Evolutionary conservation across 1,139 yeast genomes (phyloP), one percentile per base, ranked within the genome.

Genomic region (Sugiyamaella neomexicana): DNA sequence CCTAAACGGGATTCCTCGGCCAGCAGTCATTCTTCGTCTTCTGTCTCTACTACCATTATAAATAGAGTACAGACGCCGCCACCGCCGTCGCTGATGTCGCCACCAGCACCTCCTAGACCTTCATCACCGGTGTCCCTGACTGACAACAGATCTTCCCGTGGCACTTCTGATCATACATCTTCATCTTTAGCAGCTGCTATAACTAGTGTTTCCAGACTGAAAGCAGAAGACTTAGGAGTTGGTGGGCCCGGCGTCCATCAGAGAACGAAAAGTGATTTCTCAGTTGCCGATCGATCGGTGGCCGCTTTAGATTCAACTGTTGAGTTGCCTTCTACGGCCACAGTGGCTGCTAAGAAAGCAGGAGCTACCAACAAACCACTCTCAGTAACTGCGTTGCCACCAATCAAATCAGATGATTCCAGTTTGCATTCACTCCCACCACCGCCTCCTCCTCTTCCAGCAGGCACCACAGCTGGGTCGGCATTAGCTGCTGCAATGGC

Each of bases 401-500:
- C 52, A 20, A 17, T 34, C 20, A 40, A 32, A 31, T 23, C 44
- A 10, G 36, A 20, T 39, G 46, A 46, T 12, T n/a, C 45, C 8
- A 31, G 20, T 12, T 45, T 34, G 12, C 37, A 39, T 12, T 27
- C 46, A 2, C 12, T 25, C 20, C 48, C 32, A n/a, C 16, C 29
- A 13, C 48, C 32, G 7, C 38, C 47, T 16, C 37, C 27, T 16
- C 37, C 27, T 13, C 46, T 20, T 32, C 52, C 52, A 29, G 46
- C 41, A 8, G 46, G 40, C 12, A 34, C 45, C 12, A 34, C 36
- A 9, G 42, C 45, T 20, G 52, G 50, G 23, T 57, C 60, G n/a
- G 65, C 65, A 1, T 55, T 59, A 29, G 65, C 65, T 12, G 65
- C 65, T 27, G 65, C 65, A 1, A 48, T 59, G 41, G 63, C 63